Evolutionary conservation across 2,329 filamentous ascomycete species (phyloP).

Genomic region (Sporothrix inflata): DNA sequence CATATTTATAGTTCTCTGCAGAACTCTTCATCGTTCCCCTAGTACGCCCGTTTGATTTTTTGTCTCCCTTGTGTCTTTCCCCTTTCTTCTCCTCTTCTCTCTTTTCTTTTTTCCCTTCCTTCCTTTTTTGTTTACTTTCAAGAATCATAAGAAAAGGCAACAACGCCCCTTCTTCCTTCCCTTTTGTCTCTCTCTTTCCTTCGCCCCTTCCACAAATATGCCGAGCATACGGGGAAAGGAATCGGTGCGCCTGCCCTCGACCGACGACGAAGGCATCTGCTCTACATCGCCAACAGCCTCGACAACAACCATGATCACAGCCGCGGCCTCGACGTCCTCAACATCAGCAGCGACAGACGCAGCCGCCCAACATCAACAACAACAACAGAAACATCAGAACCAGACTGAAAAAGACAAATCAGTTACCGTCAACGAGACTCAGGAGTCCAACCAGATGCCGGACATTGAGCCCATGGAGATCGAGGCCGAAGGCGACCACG

Average conservation of each 20-base stretch:
- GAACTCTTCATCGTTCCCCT: neutral
- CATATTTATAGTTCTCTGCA: conserved; percentile 2
- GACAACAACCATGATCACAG: conserved; percentile 28
- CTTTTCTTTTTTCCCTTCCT: neutral
- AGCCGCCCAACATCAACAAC: neutral
- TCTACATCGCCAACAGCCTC: conserved; percentile 22
- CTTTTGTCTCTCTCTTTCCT: neutral
- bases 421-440: neutral
- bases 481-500: neutral
- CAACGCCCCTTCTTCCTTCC: neutral
- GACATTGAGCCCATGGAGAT: conserved; percentile 17
- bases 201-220: conserved; percentile 5
- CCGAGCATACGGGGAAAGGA: conserved; percentile 2
- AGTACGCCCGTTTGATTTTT: conserved; percentile 1
- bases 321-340: conserved; percentile 20
- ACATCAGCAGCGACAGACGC: neutral
- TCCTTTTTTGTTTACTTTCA: neutral
- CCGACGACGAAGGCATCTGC: conserved; percentile 19
- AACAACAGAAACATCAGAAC: neutral
- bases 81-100: neutral
- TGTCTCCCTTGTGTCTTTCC: neutral
- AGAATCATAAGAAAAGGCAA: neutral
- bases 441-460: neutral
- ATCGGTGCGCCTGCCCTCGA: conserved; percentile 24
- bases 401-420: conserved; percentile 1